phyloP scores from a whole-genome alignment of 2,329 filamentous ascomycete genomes.

The Calonectria henricotiae region DNA sequence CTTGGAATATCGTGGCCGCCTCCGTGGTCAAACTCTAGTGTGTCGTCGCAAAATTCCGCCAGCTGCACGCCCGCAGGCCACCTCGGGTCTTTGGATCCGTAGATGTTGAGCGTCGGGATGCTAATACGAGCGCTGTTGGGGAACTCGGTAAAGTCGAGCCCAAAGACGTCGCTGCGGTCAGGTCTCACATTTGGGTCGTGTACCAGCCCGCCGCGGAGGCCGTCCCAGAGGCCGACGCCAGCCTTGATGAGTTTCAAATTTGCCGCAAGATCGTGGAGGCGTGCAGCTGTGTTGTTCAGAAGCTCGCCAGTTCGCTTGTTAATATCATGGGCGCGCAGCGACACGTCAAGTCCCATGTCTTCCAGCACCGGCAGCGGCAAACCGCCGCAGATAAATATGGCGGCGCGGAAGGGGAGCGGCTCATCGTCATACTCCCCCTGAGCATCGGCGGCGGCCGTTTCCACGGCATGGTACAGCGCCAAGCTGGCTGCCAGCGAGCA shows the following conservation, averaged over 20 bases:
- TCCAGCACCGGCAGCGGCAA: slow-evolving; percentile 25
- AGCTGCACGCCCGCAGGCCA: slow-evolving; percentile 29
- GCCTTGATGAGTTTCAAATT: slow-evolving; percentile 25
- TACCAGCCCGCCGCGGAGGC: neutral
- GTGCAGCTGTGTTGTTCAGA: slow-evolving; percentile 17
- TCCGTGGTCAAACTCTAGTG: slow-evolving; percentile 25
- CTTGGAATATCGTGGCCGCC: slow-evolving; percentile 28
- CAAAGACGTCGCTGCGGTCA: slow-evolving; percentile 22
- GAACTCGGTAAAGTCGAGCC: slow-evolving; percentile 25
- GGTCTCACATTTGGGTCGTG: slow-evolving; percentile 16
- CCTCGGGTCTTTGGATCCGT: slow-evolving; percentile 27
- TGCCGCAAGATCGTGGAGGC: slow-evolving; percentile 18
- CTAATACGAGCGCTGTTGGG: slow-evolving; percentile 18
- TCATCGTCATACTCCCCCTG: neutral
- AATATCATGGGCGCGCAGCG: slow-evolving; percentile 25
- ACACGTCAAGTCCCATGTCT: slow-evolving; percentile 19
- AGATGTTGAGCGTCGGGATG: slow-evolving; percentile 25
- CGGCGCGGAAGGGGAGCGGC: slow-evolving; percentile 22
- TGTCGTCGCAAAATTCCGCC: slow-evolving; percentile 21
- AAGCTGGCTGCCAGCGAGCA: slow-evolving; percentile 27
- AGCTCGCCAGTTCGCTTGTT: slow-evolving; percentile 27
- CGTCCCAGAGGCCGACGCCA: slow-evolving; percentile 28
- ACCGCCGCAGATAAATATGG: slow-evolving; percentile 30
- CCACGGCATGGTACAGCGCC: slow-evolving; percentile 18
- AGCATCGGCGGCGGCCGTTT: slow-evolving; percentile 5